A percentile compares a stretch with the other conserved stretches of the same genome.
These are phyloP conservation scores for Psidium friedrichsthalianum DNA, from an alignment of 345 rosid genomes.

Conservation along the genomic window DNA sequence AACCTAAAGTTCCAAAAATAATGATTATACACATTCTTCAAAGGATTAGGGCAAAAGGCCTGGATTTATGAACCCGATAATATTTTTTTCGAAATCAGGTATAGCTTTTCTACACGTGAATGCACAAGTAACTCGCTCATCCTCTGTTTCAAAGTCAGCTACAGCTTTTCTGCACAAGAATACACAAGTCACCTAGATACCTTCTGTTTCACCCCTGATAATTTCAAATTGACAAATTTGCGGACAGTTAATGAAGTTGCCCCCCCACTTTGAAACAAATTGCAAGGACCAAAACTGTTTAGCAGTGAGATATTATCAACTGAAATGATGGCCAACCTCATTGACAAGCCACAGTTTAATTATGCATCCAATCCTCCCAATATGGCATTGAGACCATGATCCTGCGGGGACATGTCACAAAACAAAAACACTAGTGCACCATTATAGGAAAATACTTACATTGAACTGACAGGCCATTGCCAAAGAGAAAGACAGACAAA, in stretches of 20 bases:
- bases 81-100: neutral
- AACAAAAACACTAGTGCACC: neutral
- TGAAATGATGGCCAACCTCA: neutral
- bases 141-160: neutral
- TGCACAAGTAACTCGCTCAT: neutral
- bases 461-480: neutral
- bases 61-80: neutral
- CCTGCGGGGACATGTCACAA: neutral
- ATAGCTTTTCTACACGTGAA: neutral
- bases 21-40: neutral
- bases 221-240: neutral
- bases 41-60: neutral
- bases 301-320: neutral
- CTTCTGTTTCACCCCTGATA: neutral
- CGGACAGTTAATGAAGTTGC: neutral
- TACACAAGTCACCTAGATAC: neutral
- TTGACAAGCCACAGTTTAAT: neutral
- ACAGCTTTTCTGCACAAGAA: neutral
- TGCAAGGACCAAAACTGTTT: neutral
- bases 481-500: neutral
- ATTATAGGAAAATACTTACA: neutral
- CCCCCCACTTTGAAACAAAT: neutral
- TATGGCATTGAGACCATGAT: neutral
- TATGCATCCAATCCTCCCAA: neutral
- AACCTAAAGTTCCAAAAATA: neutral